These are phyloP conservation scores for Aspergillus funiculosus DNA, from an alignment of 495 filamentous ascomycete species.

Conservation along the genomic window DNA sequence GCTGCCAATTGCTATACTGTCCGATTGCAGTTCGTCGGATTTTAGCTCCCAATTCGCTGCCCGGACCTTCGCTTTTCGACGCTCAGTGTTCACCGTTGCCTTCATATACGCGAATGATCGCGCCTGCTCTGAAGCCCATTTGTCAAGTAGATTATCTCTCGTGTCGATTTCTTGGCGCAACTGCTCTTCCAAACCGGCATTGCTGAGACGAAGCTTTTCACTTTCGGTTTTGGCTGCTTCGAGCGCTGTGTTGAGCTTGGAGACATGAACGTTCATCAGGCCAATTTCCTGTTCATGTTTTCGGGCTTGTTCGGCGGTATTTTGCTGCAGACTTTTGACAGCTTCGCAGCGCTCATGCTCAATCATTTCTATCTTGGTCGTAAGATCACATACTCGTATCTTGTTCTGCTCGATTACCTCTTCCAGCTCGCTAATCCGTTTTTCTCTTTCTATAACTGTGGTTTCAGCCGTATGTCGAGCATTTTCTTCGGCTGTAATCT, in stretches of 20 bases:
- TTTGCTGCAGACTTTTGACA: conserved; percentile 25
- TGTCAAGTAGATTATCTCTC: conserved; percentile 34
- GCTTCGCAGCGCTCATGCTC: conserved; percentile 29
- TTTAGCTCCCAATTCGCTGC: conserved; percentile 39
- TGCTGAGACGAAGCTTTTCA: conserved; percentile 29
- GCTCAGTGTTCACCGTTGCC: conserved; percentile 33
- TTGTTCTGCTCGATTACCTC: conserved; percentile 30
- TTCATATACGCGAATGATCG: conserved; percentile 37
- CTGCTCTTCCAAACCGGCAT: conserved; percentile 33
- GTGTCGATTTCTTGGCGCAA: conserved; percentile 33
- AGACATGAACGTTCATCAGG: conserved; percentile 35
- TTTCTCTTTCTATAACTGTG: conserved; percentile 28
- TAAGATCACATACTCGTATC: conserved; percentile 35
- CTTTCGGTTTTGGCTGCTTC: conserved; percentile 28
- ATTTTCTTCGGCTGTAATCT: conserved; percentile 32
- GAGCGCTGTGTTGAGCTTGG: conserved; percentile 35
- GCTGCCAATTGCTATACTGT: conserved; percentile 39
- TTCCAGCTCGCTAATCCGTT: conserved; percentile 39
- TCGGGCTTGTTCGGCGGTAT: conserved; percentile 26
- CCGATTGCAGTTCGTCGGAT: conserved; percentile 47
- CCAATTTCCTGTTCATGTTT: conserved; percentile 42
- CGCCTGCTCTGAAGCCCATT: conserved; percentile 35
- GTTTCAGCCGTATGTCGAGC: conserved; percentile 35
- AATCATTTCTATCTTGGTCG: conserved; percentile 26
- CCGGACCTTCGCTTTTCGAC: conserved; percentile 36